A percentile compares a stretch with the other conserved stretches of the same genome.
These are phyloP conservation scores for Coniochaeta sp. DNA, from an alignment of 2,329 filamentous ascomycete genomes.

Conservation along the genomic window DNA sequence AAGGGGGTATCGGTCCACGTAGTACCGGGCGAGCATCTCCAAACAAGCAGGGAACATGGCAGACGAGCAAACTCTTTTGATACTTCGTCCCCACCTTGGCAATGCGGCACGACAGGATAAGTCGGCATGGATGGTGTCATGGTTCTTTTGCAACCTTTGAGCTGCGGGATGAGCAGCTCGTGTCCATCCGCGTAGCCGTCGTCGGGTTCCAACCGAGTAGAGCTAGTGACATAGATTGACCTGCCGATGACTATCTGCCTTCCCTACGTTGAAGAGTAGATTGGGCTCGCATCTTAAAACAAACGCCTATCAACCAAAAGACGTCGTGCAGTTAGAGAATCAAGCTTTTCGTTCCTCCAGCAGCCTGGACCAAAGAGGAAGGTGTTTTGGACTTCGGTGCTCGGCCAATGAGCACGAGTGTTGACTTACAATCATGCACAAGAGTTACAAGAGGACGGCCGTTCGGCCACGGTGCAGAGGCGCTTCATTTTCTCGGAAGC, in stretches of 20 bases:
- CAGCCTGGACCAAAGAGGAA: not conserved
- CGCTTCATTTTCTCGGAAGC: not conserved
- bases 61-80: not conserved
- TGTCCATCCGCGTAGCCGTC: too few relatives aligned
- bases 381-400: too few relatives aligned
- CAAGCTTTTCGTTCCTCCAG: not conserved
- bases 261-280: not conserved
- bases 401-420: too few relatives aligned
- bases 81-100: not conserved
- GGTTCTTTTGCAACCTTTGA: not conserved
- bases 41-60: constrained; percentile 9
- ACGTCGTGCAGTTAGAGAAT: not conserved
- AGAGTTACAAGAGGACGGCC: not conserved
- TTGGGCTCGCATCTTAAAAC: not conserved
- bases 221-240: not conserved
- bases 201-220: too few relatives aligned
- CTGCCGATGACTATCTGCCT: not conserved
- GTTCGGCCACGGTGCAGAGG: not conserved
- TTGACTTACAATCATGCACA: not conserved
- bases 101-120: not conserved
- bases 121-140: not conserved
- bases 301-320: not conserved
- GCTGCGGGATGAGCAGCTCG: not conserved
- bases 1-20: not conserved
- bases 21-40: constrained; percentile 9